phyloP scores from a whole-genome alignment of 768 basidiomycete genomes.

The Suillus brevipes region DNA sequence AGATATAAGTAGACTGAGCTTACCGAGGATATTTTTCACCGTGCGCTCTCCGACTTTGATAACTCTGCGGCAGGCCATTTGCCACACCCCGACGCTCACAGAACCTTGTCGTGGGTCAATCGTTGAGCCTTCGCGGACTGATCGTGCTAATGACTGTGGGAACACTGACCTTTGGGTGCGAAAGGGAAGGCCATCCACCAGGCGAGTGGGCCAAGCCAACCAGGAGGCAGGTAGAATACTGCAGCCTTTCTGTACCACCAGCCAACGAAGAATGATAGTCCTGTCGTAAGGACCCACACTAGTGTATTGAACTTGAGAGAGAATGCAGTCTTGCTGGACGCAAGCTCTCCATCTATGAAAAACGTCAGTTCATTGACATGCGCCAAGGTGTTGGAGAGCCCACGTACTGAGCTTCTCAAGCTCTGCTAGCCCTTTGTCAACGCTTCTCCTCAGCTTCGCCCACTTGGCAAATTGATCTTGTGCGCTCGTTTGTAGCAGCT shows the following conservation, averaged over 20 bases:
- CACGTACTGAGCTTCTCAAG: constrained; percentile 88
- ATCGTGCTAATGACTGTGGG: not conserved
- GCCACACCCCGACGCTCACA: constrained; percentile 92
- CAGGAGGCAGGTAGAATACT: constrained; percentile 89
- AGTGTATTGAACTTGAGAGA: constrained; percentile 67
- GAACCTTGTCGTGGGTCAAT: constrained; percentile 55
- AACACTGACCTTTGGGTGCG: constrained; percentile 73
- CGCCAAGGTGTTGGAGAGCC: not conserved
- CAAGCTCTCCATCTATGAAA: constrained; percentile 63
- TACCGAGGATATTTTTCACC: constrained; percentile 61
- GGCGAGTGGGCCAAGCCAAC: constrained; percentile 85
- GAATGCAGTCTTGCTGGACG: constrained; percentile 61
- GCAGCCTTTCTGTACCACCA: constrained; percentile 92
- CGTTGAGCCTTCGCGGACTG: not conserved
- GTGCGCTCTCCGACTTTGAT: constrained; percentile 73
- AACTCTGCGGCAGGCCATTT: constrained; percentile 90
- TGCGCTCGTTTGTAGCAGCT: constrained; percentile 85
- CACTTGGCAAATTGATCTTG: constrained; percentile 99
- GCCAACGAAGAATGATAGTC: constrained; percentile 77
- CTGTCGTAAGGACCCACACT: constrained; percentile 86
- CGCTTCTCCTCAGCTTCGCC: constrained; percentile 87
- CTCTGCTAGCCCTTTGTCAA: constrained; percentile 90
- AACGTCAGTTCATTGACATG: constrained; percentile 5
- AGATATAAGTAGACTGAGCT: constrained; percentile 10
- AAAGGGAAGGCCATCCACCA: constrained; percentile 93